Evolutionary conservation across 148 eudicot genomes (phyloP).

Genomic region (Cornus kousa): DNA sequence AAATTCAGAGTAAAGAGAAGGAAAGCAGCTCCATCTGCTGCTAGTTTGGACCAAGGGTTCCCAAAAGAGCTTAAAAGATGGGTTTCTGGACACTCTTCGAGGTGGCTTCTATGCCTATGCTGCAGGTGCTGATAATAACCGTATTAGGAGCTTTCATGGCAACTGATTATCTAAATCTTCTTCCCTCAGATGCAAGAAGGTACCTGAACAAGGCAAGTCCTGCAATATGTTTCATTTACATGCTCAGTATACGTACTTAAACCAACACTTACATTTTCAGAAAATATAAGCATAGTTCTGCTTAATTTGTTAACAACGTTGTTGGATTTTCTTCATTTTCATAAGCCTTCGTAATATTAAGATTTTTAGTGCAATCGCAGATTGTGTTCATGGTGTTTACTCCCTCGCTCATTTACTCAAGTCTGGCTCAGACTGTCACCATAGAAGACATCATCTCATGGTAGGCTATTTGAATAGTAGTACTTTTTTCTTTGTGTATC

Average conservation of each 20-base stretch:
- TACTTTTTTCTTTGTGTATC: neutral
- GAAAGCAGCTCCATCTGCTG: neutral
- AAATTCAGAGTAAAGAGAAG: neutral
- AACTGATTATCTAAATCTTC: constrained; percentile 28
- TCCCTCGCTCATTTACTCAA: constrained; percentile 70
- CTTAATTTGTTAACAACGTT: too few species aligned
- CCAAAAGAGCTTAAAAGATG: constrained; percentile 18
- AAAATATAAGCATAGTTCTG: too few species aligned
- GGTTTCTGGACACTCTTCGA: constrained; percentile 26
- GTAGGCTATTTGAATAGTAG: constrained; percentile 27
- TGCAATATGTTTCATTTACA: too few species aligned
- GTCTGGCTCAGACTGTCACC: constrained; percentile 79
- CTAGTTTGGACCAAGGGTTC: neutral
- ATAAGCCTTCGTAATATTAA: neutral
- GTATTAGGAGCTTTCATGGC: constrained; percentile 43
- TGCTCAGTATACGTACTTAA: neutral
- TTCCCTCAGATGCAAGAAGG: constrained; percentile 26
- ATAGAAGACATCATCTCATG: constrained; percentile 77
- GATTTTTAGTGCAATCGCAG: constrained; percentile 32
- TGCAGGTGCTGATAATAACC: constrained; percentile 31
- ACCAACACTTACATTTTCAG: neutral
- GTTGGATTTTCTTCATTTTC: neutral
- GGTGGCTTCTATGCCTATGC: constrained; percentile 33
- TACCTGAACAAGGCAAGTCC: constrained; percentile 36
- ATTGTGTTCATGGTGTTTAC: constrained; percentile 79